Evolutionary conservation across 139 green algal genomes (phyloP).

Genomic region (Mesostigma viride): DNA sequence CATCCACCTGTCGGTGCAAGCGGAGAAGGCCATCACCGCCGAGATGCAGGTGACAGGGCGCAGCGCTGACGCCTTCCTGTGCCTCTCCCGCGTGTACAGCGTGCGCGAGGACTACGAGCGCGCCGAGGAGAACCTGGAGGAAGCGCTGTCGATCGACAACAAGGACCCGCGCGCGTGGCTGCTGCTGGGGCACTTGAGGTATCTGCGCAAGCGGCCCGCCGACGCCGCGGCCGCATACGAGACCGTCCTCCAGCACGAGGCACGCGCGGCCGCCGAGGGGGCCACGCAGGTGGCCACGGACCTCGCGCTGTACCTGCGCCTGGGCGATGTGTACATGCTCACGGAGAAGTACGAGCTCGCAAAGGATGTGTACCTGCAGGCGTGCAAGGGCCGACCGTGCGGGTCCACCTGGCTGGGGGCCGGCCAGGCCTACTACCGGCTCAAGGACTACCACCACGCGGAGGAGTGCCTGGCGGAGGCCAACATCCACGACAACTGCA

Average conservation of each 20-base stretch:
- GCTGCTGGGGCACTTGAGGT: background rate
- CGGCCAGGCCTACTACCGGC: background rate
- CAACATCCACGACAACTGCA: background rate
- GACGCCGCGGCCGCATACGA: background rate
- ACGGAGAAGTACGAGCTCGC: background rate
- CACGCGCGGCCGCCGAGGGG: too few relatives aligned
- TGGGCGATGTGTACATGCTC: background rate
- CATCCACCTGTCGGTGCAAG: background rate
- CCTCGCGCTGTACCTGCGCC: background rate
- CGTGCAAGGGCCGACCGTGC: background rate
- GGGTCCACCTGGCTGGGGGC: background rate
- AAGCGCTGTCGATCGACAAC: background rate
- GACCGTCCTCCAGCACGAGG: background rate
- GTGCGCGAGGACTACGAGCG: background rate
- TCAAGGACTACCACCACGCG: background rate
- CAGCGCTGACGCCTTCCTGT: background rate
- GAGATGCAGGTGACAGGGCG: background rate
- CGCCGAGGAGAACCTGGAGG: background rate
- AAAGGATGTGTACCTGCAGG: background rate
- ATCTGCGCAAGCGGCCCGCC: background rate
- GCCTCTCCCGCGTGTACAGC: background rate
- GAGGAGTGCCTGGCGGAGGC: background rate
- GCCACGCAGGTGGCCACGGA: background rate
- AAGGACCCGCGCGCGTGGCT: background rate
- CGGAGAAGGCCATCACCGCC: background rate